Conservation (phyloP, 768 basidiomycete species). For the Suillus discolor region DNA sequence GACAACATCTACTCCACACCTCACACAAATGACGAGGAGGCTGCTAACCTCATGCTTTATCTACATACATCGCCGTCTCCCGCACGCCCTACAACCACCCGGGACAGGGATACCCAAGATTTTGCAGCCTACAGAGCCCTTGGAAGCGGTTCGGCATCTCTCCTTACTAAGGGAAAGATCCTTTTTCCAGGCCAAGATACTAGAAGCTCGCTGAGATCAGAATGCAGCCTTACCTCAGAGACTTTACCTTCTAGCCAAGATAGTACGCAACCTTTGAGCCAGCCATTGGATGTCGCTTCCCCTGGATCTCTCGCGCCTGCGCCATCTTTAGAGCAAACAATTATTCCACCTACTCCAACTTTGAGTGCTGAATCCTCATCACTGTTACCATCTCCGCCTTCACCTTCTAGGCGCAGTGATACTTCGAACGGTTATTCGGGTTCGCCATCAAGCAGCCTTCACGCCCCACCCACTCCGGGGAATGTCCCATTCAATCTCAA, state of each 20-base stretch:
- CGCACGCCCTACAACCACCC: slow-evolving; percentile 57
- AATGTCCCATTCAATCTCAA: slow-evolving; percentile 59
- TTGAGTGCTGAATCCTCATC: slow-evolving; percentile 25
- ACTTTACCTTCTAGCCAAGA: slow-evolving; percentile 29
- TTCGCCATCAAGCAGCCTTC: slow-evolving; percentile 18
- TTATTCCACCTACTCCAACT: slow-evolving; percentile 38
- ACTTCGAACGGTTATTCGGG: not conserved
- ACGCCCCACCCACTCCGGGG: slow-evolving; percentile 39
- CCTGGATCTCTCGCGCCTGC: slow-evolving; percentile 25
- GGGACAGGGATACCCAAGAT: slow-evolving; percentile 50
- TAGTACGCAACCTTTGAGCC: slow-evolving; percentile 22
- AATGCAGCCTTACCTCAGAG: slow-evolving; percentile 28
- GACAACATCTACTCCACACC: slow-evolving; percentile 46
- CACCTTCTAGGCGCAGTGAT: slow-evolving; percentile 27
- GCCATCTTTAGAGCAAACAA: slow-evolving; percentile 31
- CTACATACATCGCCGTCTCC: slow-evolving; percentile 87
- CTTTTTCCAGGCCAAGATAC: slow-evolving; percentile 54
- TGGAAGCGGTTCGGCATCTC: slow-evolving; percentile 42
- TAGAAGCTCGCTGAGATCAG: slow-evolving; percentile 30
- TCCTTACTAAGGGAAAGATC: slow-evolving; percentile 68
- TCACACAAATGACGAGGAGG: slow-evolving; percentile 72
- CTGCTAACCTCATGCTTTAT: slow-evolving; percentile 84
- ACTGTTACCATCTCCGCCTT: slow-evolving; percentile 26
- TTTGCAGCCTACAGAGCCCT: slow-evolving; percentile 58
- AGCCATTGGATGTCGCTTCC: slow-evolving; percentile 21